Evolutionary conservation across 305 asterid species (phyloP), one percentile per base, ranked within the genome.

Genomic region (Fraxinus nigra): DNA sequence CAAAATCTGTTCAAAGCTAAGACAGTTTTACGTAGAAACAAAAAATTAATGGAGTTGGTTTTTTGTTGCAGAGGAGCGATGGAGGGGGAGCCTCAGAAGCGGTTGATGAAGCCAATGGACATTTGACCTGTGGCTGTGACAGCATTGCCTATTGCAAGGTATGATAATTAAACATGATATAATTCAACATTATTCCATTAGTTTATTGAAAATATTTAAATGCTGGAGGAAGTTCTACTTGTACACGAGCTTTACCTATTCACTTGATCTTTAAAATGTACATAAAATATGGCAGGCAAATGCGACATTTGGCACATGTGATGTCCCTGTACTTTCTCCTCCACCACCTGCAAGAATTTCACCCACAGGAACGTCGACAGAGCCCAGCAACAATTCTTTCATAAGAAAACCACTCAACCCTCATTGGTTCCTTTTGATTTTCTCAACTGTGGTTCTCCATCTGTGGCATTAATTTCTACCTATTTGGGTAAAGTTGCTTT

Each of bases 31-130:
- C 4, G 24, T 20, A 33, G 43, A 2, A n/a, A 72, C 46, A 2
- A 4, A 67, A 33, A 72, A n/a, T 33, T 72, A 34, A 33, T 3
- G 5, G 13, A 32, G 16, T 72, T 16, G 18, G 24, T 33, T 32
- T 86, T 28, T 72, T 38, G 34, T 46, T 83, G 82, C 89, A 95
- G 99, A 86, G 86, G 90, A 97, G 92, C 78, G 98, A 93, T 46
- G 98, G 98, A 38, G 98, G 96, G 76, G 99, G 99, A 78, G 94
- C 97, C 2, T 78, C 99, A 9, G 94, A 89, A 89, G 99, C 98
- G 5, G 93, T 97, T 54, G 98, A 97, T 83, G 87, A 87, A 86
- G 98, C 95, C 56, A 97, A 97, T 34, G 99, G 99, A 9, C 99
- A 87, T 61, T 80, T 90, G 79, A 84, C 97, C 8, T 94, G 99